A percentile compares a stretch with the other conserved stretches of the same genome.
These are phyloP conservation scores for Penicillium roqueforti DNA, from an alignment of 495 filamentous ascomycete genomes.

Conservation along the genomic window DNA sequence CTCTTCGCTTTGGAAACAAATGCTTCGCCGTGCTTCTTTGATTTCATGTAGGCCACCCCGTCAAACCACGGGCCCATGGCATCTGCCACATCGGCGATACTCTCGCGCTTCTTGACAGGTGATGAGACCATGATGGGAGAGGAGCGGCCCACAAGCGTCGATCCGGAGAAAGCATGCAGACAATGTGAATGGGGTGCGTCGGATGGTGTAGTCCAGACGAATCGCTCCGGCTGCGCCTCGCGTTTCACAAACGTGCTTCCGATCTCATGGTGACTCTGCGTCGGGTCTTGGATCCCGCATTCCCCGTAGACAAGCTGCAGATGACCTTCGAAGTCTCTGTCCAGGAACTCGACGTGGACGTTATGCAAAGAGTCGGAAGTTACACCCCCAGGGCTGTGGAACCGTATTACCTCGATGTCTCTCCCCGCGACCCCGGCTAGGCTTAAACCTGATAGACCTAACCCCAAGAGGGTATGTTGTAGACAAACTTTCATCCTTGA, in stretches of 20 bases:
- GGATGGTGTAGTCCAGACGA: slow-evolving; percentile 32
- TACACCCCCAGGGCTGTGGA: slow-evolving; percentile 12
- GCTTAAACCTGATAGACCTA: slow-evolving; percentile 12
- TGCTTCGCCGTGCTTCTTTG: slow-evolving; percentile 47
- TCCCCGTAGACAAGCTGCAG: slow-evolving; percentile 33
- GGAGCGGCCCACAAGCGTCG: slow-evolving; percentile 22
- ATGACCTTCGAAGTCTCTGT: slow-evolving; percentile 23
- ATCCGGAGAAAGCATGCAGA: slow-evolving; percentile 32
- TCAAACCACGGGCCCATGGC: slow-evolving; percentile 66
- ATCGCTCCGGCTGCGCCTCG: slow-evolving; percentile 25
- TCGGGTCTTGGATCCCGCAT: slow-evolving; percentile 18
- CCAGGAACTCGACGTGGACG: slow-evolving; percentile 27
- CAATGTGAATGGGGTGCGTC: slow-evolving; percentile 30
- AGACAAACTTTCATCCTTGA: slow-evolving; percentile 2
- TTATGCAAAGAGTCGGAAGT: slow-evolving; percentile 34
- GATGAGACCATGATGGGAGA: slow-evolving; percentile 19
- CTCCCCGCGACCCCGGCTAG: slow-evolving; percentile 12
- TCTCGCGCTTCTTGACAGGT: slow-evolving; percentile 21
- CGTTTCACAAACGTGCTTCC: slow-evolving; percentile 25
- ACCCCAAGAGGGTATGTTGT: slow-evolving; percentile 11
- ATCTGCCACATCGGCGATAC: slow-evolving; percentile 44
- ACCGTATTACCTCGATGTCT: slow-evolving; percentile 14
- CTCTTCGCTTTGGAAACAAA: slow-evolving; percentile 50
- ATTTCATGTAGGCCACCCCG: slow-evolving; percentile 57
- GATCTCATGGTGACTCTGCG: slow-evolving; percentile 26